phyloP scores from a whole-genome alignment of 257 asterid genomes.

The Scutellaria baicalensis region DNA sequence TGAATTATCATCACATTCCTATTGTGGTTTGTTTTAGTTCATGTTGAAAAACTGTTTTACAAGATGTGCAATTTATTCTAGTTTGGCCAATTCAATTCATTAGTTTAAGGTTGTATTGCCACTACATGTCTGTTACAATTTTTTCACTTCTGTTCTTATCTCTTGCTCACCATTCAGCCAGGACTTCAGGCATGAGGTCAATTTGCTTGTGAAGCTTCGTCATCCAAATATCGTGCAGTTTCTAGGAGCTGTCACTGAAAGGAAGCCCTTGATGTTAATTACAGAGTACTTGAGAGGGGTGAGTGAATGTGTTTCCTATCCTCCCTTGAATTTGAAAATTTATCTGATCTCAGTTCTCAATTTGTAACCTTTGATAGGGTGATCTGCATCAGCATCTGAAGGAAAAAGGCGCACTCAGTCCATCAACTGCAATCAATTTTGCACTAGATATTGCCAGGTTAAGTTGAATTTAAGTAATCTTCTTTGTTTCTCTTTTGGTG shows the following conservation, averaged over 20 bases:
- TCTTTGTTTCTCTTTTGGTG: neutral
- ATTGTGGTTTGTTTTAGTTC: neutral
- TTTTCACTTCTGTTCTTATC: neutral
- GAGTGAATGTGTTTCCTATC: constrained; percentile 23
- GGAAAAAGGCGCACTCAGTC: constrained; percentile 85
- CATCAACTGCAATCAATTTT: constrained; percentile 69
- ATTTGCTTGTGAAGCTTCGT: constrained; percentile 96
- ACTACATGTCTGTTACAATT: neutral
- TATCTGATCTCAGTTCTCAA: neutral
- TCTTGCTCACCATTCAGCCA: constrained; percentile 49
- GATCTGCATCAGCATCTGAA: constrained; percentile 94
- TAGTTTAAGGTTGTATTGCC: neutral
- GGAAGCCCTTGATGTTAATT: constrained; percentile 88
- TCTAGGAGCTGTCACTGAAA: constrained; percentile 95
- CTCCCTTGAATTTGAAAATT: neutral
- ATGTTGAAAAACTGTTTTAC: neutral
- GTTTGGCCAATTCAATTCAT: neutral
- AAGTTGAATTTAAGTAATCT: neutral
- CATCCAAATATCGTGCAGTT: constrained; percentile 98
- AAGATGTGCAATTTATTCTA: neutral
- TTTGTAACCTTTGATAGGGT: constrained; percentile 45
- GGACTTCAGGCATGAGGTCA: constrained; percentile 98
- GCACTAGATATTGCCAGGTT: constrained; percentile 98
- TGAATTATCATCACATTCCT: neutral
- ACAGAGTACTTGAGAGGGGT: constrained; percentile 98